Percentiles rank a stretch among this genome's conserved stretches.
These are phyloP conservation scores for Colletotrichum sp. DNA, from an alignment of 2,329 filamentous ascomycete species.

Conservation along the genomic window DNA sequence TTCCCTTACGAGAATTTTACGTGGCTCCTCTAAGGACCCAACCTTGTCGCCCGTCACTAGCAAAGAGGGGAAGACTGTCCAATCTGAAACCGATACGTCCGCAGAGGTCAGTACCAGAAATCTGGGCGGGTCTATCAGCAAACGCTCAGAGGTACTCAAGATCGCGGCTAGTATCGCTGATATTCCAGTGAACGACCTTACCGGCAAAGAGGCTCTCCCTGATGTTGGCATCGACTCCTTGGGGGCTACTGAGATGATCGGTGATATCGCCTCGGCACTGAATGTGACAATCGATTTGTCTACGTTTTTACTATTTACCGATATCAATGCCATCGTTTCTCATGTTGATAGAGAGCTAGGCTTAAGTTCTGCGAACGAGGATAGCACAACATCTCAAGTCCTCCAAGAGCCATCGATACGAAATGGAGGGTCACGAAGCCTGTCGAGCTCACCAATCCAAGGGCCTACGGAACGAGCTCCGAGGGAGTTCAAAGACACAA, in stretches of 20 bases:
- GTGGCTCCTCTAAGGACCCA: neutral
- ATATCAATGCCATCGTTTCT: neutral
- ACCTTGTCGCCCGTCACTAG: fast-evolving
- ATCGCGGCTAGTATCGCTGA: neutral
- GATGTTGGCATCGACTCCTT: neutral
- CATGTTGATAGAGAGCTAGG: neutral
- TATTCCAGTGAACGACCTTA: neutral
- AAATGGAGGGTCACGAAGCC: fast-evolving
- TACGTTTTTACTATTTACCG: neutral
- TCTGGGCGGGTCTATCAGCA: neutral
- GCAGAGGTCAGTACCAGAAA: neutral
- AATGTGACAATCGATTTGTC: neutral
- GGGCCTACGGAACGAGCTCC: neutral
- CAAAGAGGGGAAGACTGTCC: fast-evolving
- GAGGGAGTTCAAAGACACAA: neutral
- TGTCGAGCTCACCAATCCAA: neutral
- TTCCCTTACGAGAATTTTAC: neutral
- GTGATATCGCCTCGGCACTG: neutral
- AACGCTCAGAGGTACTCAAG: neutral
- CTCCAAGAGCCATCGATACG: neutral
- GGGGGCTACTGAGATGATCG: neutral
- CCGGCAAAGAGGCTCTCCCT: neutral
- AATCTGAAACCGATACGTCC: fast-evolving
- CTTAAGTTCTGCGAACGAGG: neutral
- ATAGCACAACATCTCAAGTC: fast-evolving